Base-by-base conservation (phyloP, 2,329 filamentous ascomycete genomes). In the Botryosphaeria dothidea region DNA sequence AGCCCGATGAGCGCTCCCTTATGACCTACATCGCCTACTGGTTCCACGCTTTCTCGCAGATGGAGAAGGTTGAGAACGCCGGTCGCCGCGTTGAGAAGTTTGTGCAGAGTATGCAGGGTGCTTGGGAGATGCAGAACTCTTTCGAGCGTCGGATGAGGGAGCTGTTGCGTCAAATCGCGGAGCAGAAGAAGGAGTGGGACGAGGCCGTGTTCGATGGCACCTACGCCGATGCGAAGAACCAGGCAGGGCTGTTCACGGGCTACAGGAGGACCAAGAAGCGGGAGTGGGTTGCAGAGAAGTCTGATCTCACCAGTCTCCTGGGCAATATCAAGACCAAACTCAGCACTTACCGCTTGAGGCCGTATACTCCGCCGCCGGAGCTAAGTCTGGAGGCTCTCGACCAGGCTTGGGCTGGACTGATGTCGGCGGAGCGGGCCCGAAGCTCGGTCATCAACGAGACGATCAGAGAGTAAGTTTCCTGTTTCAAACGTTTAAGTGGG, bases 21-120 rank as follows among this genome's bases (percentile, higher is more conserved):
- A 99, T 99, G 95, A 99, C 95, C 0, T 99, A 99, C 78, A 99
- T 99, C 72, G 95, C 95, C 69, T 99, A 99, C 83, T 99, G 95
- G 95, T 99, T 99, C 85, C 95, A 99, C 76, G 95, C 95, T 71
- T 99, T 99, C 77, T 98, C 94, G 31, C 94, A 98, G 74, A 96
- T 99, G 89, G 95, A 99, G 81, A 91, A 94, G 76, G 95, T 99
- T 8, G 95, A 99, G 79, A 99, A 99, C 75, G 95, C 95, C 3
- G 95, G 95, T 4, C 88, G 95, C 67, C 88, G 95, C 70, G 95
- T 99, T 4, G 95, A 99, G 81, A 99, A 99, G 79, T 99, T 99
- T 74, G 92, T 99, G 71, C 92, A 92, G 75, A 98, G 95, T 77
- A 98, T 99, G 95, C 93, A 97, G 75, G 95, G 95, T 23, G 94